These are phyloP conservation scores for Candida stauntonica DNA, from an alignment of 805 yeast species.

Conservation along the genomic window DNA sequence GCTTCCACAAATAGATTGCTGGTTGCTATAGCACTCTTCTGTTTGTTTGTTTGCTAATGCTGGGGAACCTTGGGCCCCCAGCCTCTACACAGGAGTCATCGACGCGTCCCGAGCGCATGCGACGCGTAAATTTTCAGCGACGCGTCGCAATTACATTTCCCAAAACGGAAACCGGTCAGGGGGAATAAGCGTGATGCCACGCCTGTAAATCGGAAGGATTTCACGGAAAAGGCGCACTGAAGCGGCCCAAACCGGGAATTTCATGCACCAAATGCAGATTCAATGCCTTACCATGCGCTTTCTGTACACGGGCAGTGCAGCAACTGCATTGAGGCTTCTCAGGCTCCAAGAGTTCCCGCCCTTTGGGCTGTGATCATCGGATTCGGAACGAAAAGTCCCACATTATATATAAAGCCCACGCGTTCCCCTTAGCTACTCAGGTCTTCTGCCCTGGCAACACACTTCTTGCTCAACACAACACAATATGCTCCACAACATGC, in stretches of 20 bases:
- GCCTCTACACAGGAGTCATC: too few relatives aligned
- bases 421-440: not conserved
- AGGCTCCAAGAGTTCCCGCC: not conserved
- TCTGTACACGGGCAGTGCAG: too few relatives aligned
- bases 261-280: not conserved
- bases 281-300: too few relatives aligned
- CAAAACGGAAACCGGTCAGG: not conserved
- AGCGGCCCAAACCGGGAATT: not conserved
- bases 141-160: constrained; percentile 5
- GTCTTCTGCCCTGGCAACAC: not conserved
- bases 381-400: too few relatives aligned
- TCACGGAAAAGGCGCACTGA: not conserved
- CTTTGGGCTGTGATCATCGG: too few relatives aligned
- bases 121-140: too few relatives aligned
- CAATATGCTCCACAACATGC: constrained; percentile 8
- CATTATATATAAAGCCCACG: not conserved
- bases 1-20: too few relatives aligned
- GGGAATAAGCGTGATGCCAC: not conserved
- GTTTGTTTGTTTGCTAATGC: too few relatives aligned
- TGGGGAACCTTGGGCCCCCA: too few relatives aligned
- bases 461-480: not conserved
- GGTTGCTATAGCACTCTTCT: too few relatives aligned
- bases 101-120: not conserved
- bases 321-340: too few relatives aligned
- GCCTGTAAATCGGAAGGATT: not conserved